These are phyloP conservation scores for Kazachstania sp. DNA, from an alignment of 1,139 yeast genomes.

Conservation along the genomic window DNA sequence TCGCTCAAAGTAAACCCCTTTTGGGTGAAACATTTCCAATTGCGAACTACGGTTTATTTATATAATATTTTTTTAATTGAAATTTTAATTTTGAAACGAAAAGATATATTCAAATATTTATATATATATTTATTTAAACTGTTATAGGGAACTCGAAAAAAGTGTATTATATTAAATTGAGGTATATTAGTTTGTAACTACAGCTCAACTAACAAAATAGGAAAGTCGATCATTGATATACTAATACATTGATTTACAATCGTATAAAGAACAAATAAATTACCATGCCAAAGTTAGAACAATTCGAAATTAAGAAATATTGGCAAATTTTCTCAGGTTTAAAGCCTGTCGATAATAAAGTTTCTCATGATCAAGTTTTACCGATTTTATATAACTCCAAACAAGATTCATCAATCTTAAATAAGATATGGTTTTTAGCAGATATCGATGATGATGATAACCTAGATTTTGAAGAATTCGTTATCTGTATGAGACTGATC, in stretches of 20 bases:
- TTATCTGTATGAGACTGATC: constrained; percentile 91
- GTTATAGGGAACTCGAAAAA: no score
- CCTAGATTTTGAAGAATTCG: constrained; percentile 93
- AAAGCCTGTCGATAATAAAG: constrained; percentile 66
- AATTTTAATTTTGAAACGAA: no score
- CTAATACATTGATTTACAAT: no score
- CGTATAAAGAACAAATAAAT: no score
- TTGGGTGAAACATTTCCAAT: not conserved
- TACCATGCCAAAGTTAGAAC: constrained; percentile 55
- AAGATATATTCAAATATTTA: no score
- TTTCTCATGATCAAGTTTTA: constrained; percentile 77
- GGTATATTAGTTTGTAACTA: no score
- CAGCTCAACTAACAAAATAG: no score
- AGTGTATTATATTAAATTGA: no score
- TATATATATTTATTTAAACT: no score
- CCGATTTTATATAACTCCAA: constrained; percentile 86
- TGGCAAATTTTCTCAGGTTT: constrained; percentile 95
- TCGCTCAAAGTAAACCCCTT: not conserved
- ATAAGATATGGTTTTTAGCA: constrained; percentile 82
- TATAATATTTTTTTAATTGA: no score
- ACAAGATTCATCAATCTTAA: constrained; percentile 63
- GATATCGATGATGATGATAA: constrained; percentile 90
- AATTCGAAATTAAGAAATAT: constrained; percentile 90
- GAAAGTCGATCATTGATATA: no score
- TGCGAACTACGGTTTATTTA: no score